phyloP scores from a whole-genome alignment of 257 asterid species.

The Solanum piurae region DNA sequence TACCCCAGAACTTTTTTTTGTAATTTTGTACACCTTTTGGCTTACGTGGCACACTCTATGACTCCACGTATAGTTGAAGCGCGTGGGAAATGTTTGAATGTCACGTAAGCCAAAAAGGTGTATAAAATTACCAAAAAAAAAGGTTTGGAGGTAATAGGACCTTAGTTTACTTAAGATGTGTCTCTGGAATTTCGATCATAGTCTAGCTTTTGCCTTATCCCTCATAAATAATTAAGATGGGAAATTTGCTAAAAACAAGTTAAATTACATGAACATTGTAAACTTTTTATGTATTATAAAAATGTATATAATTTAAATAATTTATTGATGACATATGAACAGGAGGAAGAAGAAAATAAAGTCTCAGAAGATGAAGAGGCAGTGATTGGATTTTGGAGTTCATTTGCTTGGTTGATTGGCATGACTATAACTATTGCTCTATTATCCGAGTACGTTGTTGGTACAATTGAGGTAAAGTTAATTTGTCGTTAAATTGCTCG shows the following conservation, averaged over 20 bases:
- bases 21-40: no score
- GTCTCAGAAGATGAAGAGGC: slow-evolving; percentile 14
- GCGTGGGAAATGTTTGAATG: no score
- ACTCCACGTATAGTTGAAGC: no score
- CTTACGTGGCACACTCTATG: no score
- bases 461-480: slow-evolving; percentile 29
- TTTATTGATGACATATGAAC: neutral
- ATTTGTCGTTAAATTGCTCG: neutral
- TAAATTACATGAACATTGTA: neutral
- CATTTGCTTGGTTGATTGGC: slow-evolving; percentile 23
- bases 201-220: no score
- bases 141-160: no score
- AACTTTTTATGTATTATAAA: neutral
- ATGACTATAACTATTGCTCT: slow-evolving; percentile 26
- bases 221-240: neutral
- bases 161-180: no score
- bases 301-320: neutral
- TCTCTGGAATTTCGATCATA: no score
- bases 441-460: slow-evolving; percentile 34
- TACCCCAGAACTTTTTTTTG: no score
- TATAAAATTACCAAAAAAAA: no score
- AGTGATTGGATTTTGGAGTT: slow-evolving; percentile 30
- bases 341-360: slow-evolving; percentile 5
- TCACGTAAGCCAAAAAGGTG: no score
- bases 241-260: neutral